A percentile compares a stretch with the other conserved stretches of the same genome.
Evolutionary conservation across 1,139 yeast species (phyloP).

Genomic region (Nakaseomyces delphensis): DNA sequence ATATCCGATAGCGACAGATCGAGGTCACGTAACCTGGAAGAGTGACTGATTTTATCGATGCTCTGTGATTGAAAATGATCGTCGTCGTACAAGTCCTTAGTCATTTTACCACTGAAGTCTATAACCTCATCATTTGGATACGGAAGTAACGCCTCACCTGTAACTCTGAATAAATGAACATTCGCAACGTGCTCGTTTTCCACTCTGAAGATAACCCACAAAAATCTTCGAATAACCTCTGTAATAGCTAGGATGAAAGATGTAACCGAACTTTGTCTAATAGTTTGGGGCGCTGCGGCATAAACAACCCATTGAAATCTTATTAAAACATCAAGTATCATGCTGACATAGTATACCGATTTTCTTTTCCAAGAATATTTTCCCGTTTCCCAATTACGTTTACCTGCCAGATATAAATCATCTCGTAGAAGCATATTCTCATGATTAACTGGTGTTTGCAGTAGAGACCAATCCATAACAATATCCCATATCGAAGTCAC

Average conservation of each 20-base stretch:
- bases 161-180: constrained; percentile 74
- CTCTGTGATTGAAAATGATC: not conserved
- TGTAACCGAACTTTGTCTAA: constrained; percentile 86
- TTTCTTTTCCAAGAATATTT: constrained; percentile 38
- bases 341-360: constrained; percentile 62
- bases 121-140: constrained; percentile 37
- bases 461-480: constrained; percentile 89
- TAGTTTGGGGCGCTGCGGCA: constrained; percentile 54
- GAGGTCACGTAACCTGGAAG: constrained; percentile 3
- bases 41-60: constrained; percentile 3
- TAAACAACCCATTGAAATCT: constrained; percentile 91
- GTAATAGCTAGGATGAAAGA: constrained; percentile 77
- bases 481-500: constrained; percentile 78
- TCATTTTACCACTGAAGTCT: constrained; percentile 3
- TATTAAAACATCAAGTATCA: constrained; percentile 59
- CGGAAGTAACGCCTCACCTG: constrained; percentile 80
- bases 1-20: constrained; percentile 7
- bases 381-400: constrained; percentile 30
- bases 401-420: constrained; percentile 41
- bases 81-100: constrained; percentile 2
- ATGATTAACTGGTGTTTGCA: constrained; percentile 47
- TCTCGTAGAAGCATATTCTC: constrained; percentile 57
- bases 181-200: constrained; percentile 94
- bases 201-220: constrained; percentile 88
- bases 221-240: constrained; percentile 69